phyloP scores from a whole-genome alignment of 2,329 filamentous ascomycete species.

The Metarhizium brunneum region DNA sequence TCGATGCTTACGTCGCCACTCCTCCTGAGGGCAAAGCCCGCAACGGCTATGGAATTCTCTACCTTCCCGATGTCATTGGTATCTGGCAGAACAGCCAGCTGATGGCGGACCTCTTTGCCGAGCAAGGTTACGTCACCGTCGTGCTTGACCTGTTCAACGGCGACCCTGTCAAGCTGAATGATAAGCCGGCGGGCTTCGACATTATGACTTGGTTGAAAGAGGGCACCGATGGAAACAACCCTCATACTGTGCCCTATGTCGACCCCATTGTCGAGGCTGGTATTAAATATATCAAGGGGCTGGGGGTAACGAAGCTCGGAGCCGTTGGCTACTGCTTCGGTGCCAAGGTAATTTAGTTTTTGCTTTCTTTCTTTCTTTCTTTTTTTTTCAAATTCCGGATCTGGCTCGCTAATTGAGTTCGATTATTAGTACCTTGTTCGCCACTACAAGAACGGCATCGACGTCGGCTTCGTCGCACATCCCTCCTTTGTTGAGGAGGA shows the following conservation, averaged over 20 bases:
- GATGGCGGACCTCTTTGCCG: slow-evolving; percentile 30
- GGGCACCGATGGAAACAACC: slow-evolving; percentile 39
- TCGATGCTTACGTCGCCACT: slow-evolving; percentile 42
- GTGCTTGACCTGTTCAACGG: slow-evolving; percentile 30
- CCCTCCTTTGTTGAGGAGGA: slow-evolving; percentile 50
- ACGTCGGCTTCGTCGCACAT: slow-evolving; percentile 55
- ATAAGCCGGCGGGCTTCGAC: slow-evolving; percentile 17
- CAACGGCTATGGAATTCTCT: slow-evolving; percentile 22
- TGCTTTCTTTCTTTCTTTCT: neutral
- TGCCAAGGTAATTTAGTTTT: slow-evolving; percentile 36
- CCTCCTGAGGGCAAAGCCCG: slow-evolving; percentile 22
- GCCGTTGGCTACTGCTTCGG: slow-evolving; percentile 59
- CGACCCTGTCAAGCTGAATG: slow-evolving; percentile 19
- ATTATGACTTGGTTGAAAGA: slow-evolving; percentile 24
- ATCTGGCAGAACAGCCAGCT: slow-evolving; percentile 31
- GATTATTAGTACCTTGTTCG: slow-evolving; percentile 57
- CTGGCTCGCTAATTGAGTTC: slow-evolving; percentile 21
- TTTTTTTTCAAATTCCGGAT: neutral
- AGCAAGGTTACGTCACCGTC: slow-evolving; percentile 28
- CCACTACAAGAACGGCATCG: slow-evolving; percentile 46
- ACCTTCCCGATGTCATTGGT: slow-evolving; percentile 28
- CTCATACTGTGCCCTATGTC: slow-evolving; percentile 22
- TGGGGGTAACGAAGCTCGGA: slow-evolving; percentile 43
- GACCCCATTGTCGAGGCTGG: slow-evolving; percentile 24
- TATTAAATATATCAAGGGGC: slow-evolving; percentile 46